phyloP scores from a whole-genome alignment of 169 alveolate genomes.

The Eimeria falciformis region DNA sequence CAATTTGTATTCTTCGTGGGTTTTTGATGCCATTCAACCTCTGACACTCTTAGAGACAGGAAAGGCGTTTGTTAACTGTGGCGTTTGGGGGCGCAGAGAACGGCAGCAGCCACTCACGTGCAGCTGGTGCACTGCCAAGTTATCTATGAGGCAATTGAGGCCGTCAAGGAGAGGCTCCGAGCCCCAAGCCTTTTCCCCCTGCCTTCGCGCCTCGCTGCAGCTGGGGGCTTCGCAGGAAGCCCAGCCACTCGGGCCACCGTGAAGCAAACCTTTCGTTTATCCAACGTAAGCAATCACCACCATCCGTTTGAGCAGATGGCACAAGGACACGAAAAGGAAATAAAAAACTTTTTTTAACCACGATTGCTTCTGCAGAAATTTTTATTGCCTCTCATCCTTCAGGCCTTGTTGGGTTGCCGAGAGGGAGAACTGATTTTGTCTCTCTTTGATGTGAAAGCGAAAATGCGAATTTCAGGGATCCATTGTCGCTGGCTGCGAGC shows the following conservation, averaged over 20 bases:
- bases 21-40: no score
- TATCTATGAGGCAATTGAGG: slow-evolving; percentile 27
- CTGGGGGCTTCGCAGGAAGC: not conserved
- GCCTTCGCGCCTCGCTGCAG: slow-evolving; percentile 19
- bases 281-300: not conserved
- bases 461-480: not conserved
- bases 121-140: not conserved
- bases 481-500: slow-evolving; percentile 45
- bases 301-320: no score
- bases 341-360: no score
- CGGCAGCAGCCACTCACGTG: slow-evolving; percentile 20
- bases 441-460: not conserved
- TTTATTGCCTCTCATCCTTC: no score
- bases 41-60: not conserved
- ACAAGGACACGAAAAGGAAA: no score
- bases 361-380: no score
- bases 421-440: no score
- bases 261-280: not conserved
- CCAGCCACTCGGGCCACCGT: slow-evolving; percentile 2
- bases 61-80: not conserved
- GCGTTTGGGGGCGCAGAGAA: slow-evolving; percentile 16
- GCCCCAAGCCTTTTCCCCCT: slow-evolving; percentile 1
- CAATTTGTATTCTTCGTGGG: no score
- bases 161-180: slow-evolving; percentile 57
- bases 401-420: no score